A percentile compares a stretch with the other conserved stretches of the same genome.
Conservation (phyloP, 202 grass and related monocot species). For the Brachypodium distachyon region DNA sequence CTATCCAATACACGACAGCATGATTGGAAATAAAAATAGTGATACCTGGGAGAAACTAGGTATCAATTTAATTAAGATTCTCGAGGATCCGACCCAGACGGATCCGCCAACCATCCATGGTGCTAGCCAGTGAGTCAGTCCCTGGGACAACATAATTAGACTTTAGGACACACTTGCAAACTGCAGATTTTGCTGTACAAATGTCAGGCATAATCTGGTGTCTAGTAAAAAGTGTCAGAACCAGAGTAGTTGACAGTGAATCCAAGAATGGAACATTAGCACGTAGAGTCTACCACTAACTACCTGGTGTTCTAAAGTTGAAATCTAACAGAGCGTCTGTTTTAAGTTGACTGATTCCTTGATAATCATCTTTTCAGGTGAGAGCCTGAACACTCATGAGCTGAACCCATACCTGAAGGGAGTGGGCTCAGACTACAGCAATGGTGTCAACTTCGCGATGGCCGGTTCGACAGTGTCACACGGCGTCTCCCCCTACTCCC, state of each 20-base stretch:
- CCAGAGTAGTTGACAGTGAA: neutral
- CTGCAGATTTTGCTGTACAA: neutral
- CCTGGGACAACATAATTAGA: neutral
- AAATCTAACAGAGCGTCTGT: neutral
- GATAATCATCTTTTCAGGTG: slow-evolving; percentile 28
- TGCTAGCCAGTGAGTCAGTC: too few relatives aligned
- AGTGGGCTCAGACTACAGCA: slow-evolving; percentile 65
- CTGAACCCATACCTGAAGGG: slow-evolving; percentile 58
- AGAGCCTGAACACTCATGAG: slow-evolving; percentile 40
- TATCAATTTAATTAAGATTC: too few relatives aligned
- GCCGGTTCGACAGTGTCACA: slow-evolving; percentile 40
- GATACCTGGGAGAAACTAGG: too few relatives aligned
- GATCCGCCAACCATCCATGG: too few relatives aligned
- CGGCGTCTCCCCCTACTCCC: slow-evolving; percentile 32
- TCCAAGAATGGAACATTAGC: neutral
- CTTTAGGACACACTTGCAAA: neutral
- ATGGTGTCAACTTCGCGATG: slow-evolving; percentile 71
- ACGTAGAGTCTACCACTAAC: neutral
- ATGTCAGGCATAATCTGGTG: neutral
- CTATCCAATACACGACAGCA: too few relatives aligned
- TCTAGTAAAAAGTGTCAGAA: neutral
- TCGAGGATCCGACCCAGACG: too few relatives aligned
- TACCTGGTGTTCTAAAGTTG: neutral
- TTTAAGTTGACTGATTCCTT: neutral
- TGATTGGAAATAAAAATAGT: too few relatives aligned